These are phyloP conservation scores for Fusarium aywerte DNA, from an alignment of 2,329 filamentous ascomycete genomes.

Conservation along the genomic window DNA sequence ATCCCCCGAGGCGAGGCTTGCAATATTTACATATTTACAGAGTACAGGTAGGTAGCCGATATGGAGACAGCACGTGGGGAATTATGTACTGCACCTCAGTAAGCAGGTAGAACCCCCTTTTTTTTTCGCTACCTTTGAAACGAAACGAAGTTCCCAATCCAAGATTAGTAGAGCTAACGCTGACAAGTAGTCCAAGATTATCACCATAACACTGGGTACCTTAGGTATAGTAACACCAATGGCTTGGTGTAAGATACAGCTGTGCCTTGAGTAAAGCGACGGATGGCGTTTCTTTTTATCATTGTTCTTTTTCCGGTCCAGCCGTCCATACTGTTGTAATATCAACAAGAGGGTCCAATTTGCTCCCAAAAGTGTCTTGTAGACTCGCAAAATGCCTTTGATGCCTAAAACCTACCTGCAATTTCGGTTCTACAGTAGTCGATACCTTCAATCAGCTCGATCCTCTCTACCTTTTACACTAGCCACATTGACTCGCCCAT, in stretches of 20 bases:
- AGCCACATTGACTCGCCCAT: constrained; percentile 37
- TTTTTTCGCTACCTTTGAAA: no score
- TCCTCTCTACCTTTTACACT: constrained; percentile 16
- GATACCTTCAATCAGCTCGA: not conserved
- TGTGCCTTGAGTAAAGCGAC: not conserved
- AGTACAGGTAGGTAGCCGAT: no score
- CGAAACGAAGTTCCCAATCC: not conserved
- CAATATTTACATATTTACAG: no score
- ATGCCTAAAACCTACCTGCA: constrained; percentile 2
- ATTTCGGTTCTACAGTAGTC: constrained; percentile 10
- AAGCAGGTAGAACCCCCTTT: no score
- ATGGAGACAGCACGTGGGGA: no score
- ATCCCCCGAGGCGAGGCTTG: no score
- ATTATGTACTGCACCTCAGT: no score
- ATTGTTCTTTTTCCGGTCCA: not conserved
- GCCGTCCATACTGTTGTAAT: not conserved
- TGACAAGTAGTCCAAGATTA: no score
- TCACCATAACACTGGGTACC: no score
- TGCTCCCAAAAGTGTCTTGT: not conserved
- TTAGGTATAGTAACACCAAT: not conserved
- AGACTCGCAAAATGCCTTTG: not conserved
- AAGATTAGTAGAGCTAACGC: not conserved
- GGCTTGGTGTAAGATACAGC: not conserved
- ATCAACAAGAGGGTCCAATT: not conserved
- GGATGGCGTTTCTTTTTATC: not conserved